Percentiles rank a stretch among this genome's conserved stretches.
These are phyloP conservation scores for Favolaschia claudopus DNA, from an alignment of 768 basidiomycete genomes.

Conservation along the genomic window DNA sequence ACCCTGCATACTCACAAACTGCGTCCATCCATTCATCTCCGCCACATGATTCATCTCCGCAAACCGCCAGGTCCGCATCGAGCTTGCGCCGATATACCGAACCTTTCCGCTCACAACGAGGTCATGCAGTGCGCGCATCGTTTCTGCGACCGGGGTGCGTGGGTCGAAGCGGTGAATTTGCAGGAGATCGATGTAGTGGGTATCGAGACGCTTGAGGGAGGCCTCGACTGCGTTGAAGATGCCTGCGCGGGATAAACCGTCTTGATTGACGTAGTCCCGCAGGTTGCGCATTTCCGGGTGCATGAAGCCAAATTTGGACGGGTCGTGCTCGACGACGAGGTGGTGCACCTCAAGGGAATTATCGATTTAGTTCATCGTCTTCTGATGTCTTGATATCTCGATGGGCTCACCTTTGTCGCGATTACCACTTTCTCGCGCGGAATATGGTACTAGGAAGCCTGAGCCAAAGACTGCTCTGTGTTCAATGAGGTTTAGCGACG, in stretches of 20 bases:
- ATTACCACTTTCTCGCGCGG: slow-evolving; percentile 29
- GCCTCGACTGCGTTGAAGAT: slow-evolving; percentile 46
- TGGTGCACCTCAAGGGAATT: too few relatives aligned
- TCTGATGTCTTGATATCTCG: too few relatives aligned
- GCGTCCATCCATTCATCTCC: slow-evolving; percentile 54
- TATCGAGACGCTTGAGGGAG: slow-evolving; percentile 36
- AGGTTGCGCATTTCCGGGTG: neutral
- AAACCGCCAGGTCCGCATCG: slow-evolving; percentile 57
- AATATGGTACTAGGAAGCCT: slow-evolving; percentile 32
- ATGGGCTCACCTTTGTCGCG: slow-evolving; percentile 33
- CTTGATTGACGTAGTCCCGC: slow-evolving; percentile 32
- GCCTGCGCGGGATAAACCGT: slow-evolving; percentile 34
- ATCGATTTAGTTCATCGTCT: too few relatives aligned
- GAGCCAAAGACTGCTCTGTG: slow-evolving; percentile 11
- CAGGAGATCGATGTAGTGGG: slow-evolving; percentile 42
- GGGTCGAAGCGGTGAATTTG: slow-evolving; percentile 54
- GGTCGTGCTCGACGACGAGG: slow-evolving; percentile 21
- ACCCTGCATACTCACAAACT: slow-evolving; percentile 64
- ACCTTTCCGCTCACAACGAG: slow-evolving; percentile 50
- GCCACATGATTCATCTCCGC: slow-evolving; percentile 54
- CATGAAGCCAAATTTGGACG: neutral
- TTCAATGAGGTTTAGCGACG: neutral
- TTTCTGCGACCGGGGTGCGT: slow-evolving; percentile 44
- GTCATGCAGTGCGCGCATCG: slow-evolving; percentile 55
- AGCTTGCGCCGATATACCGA: slow-evolving; percentile 55